These are phyloP conservation scores for Ottelia alismoides DNA, from an alignment of 106 monocot species.

Conservation along the genomic window DNA sequence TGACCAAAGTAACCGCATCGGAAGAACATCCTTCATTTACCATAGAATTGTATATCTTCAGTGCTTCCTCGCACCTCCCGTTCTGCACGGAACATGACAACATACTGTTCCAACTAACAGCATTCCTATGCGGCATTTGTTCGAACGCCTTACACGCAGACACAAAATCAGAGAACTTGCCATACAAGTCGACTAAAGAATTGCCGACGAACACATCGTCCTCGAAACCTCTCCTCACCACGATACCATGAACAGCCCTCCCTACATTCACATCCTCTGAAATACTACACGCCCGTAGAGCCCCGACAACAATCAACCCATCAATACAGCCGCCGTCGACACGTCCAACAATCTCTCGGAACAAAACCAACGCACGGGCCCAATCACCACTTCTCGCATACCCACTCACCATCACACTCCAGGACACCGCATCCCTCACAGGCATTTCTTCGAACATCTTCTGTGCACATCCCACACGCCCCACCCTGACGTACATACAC, in stretches of 20 bases:
- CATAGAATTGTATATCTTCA: constrained; percentile 33
- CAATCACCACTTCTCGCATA: constrained; percentile 23
- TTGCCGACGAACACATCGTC: constrained; percentile 56
- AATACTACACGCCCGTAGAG: constrained; percentile 52
- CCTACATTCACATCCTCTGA: constrained; percentile 20
- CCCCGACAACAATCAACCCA: constrained; percentile 36
- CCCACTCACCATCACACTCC: constrained; percentile 49
- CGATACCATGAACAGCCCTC: constrained; percentile 32
- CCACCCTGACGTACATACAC: constrained; percentile 31
- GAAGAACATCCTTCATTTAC: constrained; percentile 4
- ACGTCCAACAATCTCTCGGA: constrained; percentile 22
- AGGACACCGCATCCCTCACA: constrained; percentile 55
- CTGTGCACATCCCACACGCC: constrained; percentile 27
- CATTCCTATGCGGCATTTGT: constrained; percentile 27
- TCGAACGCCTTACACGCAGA: constrained; percentile 36
- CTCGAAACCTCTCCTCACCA: constrained; percentile 37
- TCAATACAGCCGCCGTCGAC: constrained; percentile 18
- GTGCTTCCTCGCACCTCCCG: constrained; percentile 30
- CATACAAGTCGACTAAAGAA: constrained; percentile 72
- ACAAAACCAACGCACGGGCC: constrained; percentile 22
- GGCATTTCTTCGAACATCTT: constrained; percentile 61
- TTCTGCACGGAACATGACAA: constrained; percentile 48
- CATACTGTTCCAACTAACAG: constrained; percentile 82
- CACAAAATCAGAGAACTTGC: constrained; percentile 37
- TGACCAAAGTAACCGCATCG: constrained; percentile 62